Evolutionary conservation across 2,329 filamentous ascomycete species (phyloP).

Genomic region (Calycina marina): DNA sequence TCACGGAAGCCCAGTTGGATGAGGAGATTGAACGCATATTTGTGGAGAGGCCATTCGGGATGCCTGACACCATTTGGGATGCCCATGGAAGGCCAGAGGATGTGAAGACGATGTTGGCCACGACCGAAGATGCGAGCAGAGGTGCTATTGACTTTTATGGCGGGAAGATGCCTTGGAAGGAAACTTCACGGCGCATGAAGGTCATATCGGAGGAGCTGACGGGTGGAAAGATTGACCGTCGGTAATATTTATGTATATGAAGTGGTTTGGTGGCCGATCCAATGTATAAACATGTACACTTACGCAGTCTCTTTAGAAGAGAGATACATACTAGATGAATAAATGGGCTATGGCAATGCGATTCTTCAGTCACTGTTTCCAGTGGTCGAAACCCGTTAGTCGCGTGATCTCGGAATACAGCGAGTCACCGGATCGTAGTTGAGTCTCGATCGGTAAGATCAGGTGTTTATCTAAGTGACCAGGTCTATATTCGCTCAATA

Average conservation of each 20-base stretch:
- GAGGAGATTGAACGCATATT: constrained; percentile 64
- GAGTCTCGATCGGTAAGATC: no score
- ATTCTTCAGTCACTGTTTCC: no score
- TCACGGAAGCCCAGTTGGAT: constrained; percentile 63
- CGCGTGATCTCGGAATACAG: no score
- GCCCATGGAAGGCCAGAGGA: constrained; percentile 25
- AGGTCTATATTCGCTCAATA: no score
- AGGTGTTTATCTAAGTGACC: no score
- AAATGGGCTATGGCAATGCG: no score
- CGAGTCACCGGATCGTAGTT: no score
- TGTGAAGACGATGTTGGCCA: constrained; percentile 31
- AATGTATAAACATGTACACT: constrained; percentile 10
- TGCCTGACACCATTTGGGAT: constrained; percentile 20
- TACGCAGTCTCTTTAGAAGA: no score
- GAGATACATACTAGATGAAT: no score
- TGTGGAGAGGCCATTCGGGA: constrained; percentile 23
- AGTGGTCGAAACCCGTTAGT: no score
- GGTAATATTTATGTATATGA: constrained; percentile 5
- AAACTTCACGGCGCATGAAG: constrained; percentile 42
- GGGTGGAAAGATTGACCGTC: constrained; percentile 47
- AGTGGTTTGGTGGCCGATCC: constrained; percentile 3
- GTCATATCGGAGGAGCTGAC: constrained; percentile 53
- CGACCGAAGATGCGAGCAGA: constrained; percentile 19
- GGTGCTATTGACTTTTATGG: constrained; percentile 22
- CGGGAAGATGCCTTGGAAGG: constrained; percentile 10